Evolutionary conservation across 495 filamentous ascomycete genomes (phyloP).

Genomic region (Letharia lupina): DNA sequence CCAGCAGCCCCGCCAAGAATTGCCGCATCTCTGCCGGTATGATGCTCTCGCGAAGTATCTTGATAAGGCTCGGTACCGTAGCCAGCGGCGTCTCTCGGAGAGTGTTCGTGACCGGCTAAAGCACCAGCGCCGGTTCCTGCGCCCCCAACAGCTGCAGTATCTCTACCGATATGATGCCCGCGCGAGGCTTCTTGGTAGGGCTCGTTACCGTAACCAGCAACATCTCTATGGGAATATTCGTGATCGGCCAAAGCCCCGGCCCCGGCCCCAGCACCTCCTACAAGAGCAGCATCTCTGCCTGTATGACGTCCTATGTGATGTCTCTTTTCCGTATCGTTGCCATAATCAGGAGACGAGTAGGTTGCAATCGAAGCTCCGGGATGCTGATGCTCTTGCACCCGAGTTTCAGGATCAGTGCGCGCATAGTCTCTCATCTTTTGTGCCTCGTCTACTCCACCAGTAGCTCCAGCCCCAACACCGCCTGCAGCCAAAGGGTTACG

Average conservation of each 20-base stretch:
- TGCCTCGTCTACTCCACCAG: conserved; percentile 13
- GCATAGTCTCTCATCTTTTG: conserved; percentile 4
- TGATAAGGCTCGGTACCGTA: not conserved
- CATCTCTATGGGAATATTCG: conserved; percentile 19
- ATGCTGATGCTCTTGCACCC: not conserved
- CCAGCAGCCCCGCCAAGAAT: conserved; percentile 25
- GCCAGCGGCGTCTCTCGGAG: not conserved
- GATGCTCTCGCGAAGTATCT: not conserved
- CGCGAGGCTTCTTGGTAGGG: not conserved
- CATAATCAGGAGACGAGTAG: conserved; percentile 6
- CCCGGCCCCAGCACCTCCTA: conserved; percentile 22
- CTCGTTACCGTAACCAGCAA: not conserved
- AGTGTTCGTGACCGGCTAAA: not conserved
- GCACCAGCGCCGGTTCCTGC: not conserved
- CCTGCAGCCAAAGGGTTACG: conserved; percentile 16
- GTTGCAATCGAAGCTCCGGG: conserved; percentile 8
- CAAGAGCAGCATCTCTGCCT: conserved; percentile 23
- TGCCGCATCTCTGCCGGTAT: conserved; percentile 21
- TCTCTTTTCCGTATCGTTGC: conserved; percentile 7
- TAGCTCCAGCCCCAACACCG: conserved; percentile 17
- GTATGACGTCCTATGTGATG: not conserved
- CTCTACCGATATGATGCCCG: not conserved
- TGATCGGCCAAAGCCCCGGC: conserved; percentile 19
- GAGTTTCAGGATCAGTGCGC: conserved; percentile 6
- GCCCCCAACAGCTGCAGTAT: not conserved